Evolutionary conservation across 768 basidiomycete species (phyloP).

Genomic region (Mycena capillaripes): DNA sequence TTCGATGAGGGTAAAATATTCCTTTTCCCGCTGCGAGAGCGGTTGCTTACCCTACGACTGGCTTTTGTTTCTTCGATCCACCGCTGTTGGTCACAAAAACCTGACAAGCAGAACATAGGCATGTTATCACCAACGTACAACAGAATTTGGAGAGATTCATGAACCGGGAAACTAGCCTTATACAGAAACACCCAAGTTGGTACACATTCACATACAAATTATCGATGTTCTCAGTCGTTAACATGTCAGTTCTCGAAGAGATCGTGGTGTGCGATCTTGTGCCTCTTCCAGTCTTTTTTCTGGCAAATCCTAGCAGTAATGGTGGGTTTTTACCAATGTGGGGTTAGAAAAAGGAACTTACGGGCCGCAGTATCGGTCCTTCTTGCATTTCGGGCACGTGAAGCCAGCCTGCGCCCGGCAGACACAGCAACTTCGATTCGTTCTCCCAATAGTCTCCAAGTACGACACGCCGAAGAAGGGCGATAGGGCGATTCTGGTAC

Average conservation of each 20-base stretch:
- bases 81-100: slow-evolving; percentile 15
- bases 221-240: slow-evolving; percentile 9
- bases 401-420: slow-evolving; percentile 43
- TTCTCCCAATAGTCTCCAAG: slow-evolving; percentile 50
- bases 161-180: slow-evolving; percentile 10
- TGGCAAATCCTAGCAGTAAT: slow-evolving; percentile 46
- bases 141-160: slow-evolving; percentile 18
- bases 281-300: slow-evolving; percentile 52
- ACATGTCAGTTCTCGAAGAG: slow-evolving; percentile 15
- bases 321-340: slow-evolving; percentile 8
- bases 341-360: slow-evolving; percentile 7
- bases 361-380: slow-evolving; percentile 49
- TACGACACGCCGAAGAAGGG: slow-evolving; percentile 64
- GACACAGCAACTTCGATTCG: slow-evolving; percentile 41
- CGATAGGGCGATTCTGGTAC: slow-evolving; percentile 65
- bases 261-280: slow-evolving; percentile 38
- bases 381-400: slow-evolving; percentile 30
- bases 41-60: slow-evolving; percentile 15
- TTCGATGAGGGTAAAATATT: slow-evolving; percentile 11
- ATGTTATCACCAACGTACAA: slow-evolving; percentile 17
- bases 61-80: slow-evolving; percentile 18
- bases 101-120: slow-evolving; percentile 12
- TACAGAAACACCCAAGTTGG: slow-evolving; percentile 15
- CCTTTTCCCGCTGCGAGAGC: slow-evolving; percentile 3
- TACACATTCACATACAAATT: slow-evolving; percentile 19